Base-by-base conservation (phyloP, 176 grass and related monocot species). In the Musa acuminata region DNA sequence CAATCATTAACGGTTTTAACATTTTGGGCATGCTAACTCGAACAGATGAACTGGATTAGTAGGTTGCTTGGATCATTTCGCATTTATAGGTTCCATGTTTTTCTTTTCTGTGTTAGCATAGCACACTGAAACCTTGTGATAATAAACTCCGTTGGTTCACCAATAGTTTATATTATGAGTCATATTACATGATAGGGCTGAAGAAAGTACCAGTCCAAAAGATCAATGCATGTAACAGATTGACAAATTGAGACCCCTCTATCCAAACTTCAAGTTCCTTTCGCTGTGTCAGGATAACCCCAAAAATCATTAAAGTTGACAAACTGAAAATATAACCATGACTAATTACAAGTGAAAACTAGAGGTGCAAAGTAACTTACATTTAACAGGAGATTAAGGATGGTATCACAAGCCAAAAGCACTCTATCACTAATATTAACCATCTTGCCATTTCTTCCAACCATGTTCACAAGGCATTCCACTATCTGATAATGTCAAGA, bases 371-470 rank as follows among this genome's bases (percentile, higher is more conserved):
- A 43, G 29, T 43, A 57, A 74, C 87, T 83, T 82, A 93, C 94
- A 79, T 83, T 85, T 27, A 77, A 83, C 53, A 98, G 68, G 21
- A 93, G 75, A 69, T 98, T 98, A 70, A 98, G 78, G 72, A 98
- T 87, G 53, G 88, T 89, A 57, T 93, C 94, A 69, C 88, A 98
- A 73, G 94, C 94, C 82, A 91, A 85, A 78, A 98, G 82, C 74
- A 98, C 88, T 81, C 77, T 85, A 66, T 90, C 82, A 26, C 62
- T 52, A 71, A 82, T 75, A 69, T 87, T 82, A 2, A 73, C 69
- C 8, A 23, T 82, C 75, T 35, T 53, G 78, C 67, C 67, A 81
- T 87, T 74, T 83, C 82, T 75, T 72, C 88, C 75, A 25, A 78
- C 79, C 83, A 98, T 83, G 85, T 87, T 98, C 73, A 85, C 67